Base-by-base conservation (phyloP, 805 yeast genomes). In the Ogataea parapolymorpha region DNA sequence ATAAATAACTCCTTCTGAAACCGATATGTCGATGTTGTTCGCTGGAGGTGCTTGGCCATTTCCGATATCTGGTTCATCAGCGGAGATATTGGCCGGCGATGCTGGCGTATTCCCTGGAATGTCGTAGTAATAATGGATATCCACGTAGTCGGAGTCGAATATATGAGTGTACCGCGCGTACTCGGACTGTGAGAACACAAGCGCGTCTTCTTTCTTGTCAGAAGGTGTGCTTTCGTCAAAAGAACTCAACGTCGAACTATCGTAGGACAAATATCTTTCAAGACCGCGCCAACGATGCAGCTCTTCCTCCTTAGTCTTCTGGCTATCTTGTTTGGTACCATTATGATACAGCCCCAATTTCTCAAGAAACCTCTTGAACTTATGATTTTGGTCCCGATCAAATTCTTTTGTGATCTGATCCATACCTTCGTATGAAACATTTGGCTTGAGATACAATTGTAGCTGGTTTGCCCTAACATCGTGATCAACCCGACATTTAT, bases 141-240 rank as follows among this genome's bases (percentile, higher is more conserved):
- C 64, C 1, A 80, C 68, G 4, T 58, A 58, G 0, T 77, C 74
- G 0, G 93, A 74, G 44, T 81, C 85, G 4, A 89, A 51, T 2
- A 93, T 61, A 35, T 77, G 75, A 6, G 93, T 77, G 47, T 76
- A 83, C 59, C 82, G 85, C 0, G 93, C 98, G 61, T 93, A 93
- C 55, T 93, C 96, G 20, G 77, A 74, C 15, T 67, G 70, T 11
- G 66, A 68, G 11, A 63, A 63, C 1, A 58, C 59, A 20, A 65
- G 69, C 14, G 42, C 53, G 6, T 50, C 57, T 1, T 38, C 11
- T 17, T 41, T 26, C n/a, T 35, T 12, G 17, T 35, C 41, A 3
- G 18, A 6, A 14, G 18, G 27, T 10, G 40, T 29, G 5, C 34
- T 39, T 17, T 28, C 24, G 13, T 27, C 41, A 20, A 28, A 25